Evolutionary conservation across 495 filamentous ascomycete species (phyloP), one percentile per base, ranked within the genome.

Genomic region (Aspergillus funiculosus): DNA sequence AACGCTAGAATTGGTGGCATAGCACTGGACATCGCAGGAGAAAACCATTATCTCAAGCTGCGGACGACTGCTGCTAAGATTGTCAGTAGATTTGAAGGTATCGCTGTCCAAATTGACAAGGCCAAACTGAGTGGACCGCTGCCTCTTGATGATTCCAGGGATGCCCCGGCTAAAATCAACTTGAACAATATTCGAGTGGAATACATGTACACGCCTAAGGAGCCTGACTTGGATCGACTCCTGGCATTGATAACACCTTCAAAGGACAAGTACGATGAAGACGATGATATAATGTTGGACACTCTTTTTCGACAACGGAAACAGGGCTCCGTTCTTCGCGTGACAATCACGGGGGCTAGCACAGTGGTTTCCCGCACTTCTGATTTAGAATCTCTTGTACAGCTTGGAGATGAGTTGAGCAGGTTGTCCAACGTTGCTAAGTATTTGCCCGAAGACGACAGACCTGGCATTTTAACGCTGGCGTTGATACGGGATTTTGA

Each of bases 251-350:
- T 97, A 32, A 95, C 86, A 7, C 94, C 94, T 0, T 95, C 89
- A 1, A 90, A 87, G 50, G 80, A 92, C 62, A 89, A 87, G 51
- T 96, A 94, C 56, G 89, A 94, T 43, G 79, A 85, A 34, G 85
- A 89, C 49, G 89, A 95, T 54, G 94, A 96, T 57, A 95, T 99
- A 46, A 80, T 99, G 68, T 73, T 97, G 8, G 92, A 97, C 48
- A 95, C 86, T 0, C 74, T 99, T 2, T 67, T 97, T 17, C 76
- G 86, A n/a, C 94, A 99, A 62, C 73, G 94, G 42, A 78, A 81
- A 54, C 90, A 96, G 60, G 94, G 91, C 2, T 77, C 83, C n/a
- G 84, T 96, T 13, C 73, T 94, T 32, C 82, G 87, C 27, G 59
- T 84, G 17, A 80, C 76, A 4, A 62, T 92, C 14, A 75, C 75